phyloP scores from a whole-genome alignment of 441 rosid species.

The Gossypium gossypioides region DNA sequence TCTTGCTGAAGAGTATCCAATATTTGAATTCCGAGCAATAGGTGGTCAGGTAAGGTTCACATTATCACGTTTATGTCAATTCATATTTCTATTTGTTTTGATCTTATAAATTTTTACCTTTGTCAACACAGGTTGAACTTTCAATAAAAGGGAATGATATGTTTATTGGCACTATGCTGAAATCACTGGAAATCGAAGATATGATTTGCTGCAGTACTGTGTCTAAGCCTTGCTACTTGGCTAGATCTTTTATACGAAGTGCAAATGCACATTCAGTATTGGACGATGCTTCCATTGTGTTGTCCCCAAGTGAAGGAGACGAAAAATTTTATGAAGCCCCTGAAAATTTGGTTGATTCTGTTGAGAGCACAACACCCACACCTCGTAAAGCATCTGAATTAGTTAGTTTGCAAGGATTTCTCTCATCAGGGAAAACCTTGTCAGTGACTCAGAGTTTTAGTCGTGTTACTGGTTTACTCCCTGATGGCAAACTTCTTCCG shows the following conservation, averaged over 20 bases:
- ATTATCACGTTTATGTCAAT: constrained; percentile 11
- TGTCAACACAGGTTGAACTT: constrained; percentile 64
- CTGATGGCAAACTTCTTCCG: constrained; percentile 35
- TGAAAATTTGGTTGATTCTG: constrained; percentile 61
- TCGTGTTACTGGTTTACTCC: constrained; percentile 70
- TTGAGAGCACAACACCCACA: constrained; percentile 29
- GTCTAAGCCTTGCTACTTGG: constrained; percentile 62
- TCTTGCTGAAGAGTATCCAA: constrained; percentile 63
- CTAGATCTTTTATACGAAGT: constrained; percentile 71
- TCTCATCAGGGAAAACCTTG: constrained; percentile 21
- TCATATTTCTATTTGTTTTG: constrained; percentile 15
- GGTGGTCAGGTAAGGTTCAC: constrained; percentile 77
- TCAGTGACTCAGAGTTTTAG: constrained; percentile 68
- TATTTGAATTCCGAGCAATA: constrained; percentile 81
- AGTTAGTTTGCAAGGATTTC: constrained; percentile 19
- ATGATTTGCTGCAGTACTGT: constrained; percentile 44
- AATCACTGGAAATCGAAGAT: constrained; percentile 96
- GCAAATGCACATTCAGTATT: constrained; percentile 36
- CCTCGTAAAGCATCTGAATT: constrained; percentile 19
- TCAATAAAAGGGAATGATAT: constrained; percentile 69
- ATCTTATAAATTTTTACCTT: constrained; percentile 12
- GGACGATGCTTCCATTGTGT: constrained; percentile 33
- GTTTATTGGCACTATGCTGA: constrained; percentile 79
- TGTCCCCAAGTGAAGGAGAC: constrained; percentile 63
- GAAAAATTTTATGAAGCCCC: constrained; percentile 89